These are phyloP conservation scores for Terana coerulea DNA, from an alignment of 768 basidiomycete species.

Conservation along the genomic window DNA sequence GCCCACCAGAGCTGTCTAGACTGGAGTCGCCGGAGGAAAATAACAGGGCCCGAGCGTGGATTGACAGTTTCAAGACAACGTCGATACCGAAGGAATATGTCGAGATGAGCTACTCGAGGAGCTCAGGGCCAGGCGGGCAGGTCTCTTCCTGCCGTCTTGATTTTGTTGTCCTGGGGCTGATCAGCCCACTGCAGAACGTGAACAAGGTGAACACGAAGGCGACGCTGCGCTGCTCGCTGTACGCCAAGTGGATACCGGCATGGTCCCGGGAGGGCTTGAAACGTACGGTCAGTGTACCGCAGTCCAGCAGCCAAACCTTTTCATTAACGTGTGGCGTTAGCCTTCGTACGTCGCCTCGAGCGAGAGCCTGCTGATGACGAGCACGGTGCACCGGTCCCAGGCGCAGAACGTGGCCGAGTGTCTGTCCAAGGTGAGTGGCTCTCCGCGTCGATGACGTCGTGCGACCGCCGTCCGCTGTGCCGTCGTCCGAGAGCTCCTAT, in stretches of 20 bases:
- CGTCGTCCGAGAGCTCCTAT: too few relatives aligned
- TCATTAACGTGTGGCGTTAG: conserved; percentile 31
- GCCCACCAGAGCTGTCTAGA: conserved; percentile 38
- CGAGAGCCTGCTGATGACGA: conserved; percentile 64
- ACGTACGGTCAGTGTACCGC: conserved; percentile 40
- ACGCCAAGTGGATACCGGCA: conserved; percentile 61
- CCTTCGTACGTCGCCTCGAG: conserved; percentile 66
- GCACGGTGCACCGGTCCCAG: conserved; percentile 71
- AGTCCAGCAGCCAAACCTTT: background rate
- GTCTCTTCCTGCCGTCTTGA: conserved; percentile 30
- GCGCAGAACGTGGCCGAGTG: conserved; percentile 73
- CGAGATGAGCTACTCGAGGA: conserved; percentile 66
- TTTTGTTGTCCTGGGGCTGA: conserved; percentile 2
- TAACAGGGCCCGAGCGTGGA: conserved; percentile 51
- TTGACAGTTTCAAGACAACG: conserved; percentile 41
- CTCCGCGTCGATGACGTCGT: conserved; percentile 2
- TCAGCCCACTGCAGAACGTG: conserved; percentile 55
- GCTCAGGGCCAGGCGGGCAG: conserved; percentile 85
- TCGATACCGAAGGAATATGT: conserved; percentile 51
- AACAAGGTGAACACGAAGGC: conserved; percentile 90
- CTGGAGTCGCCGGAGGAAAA: conserved; percentile 39
- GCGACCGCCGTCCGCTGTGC: conserved; percentile 8
- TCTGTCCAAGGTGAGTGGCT: conserved; percentile 49
- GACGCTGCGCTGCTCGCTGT: conserved; percentile 54
- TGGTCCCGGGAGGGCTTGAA: conserved; percentile 56